These are phyloP conservation scores for Aphanomyces stellatus DNA, from an alignment of 352 stramenopile genomes.

Conservation along the genomic window DNA sequence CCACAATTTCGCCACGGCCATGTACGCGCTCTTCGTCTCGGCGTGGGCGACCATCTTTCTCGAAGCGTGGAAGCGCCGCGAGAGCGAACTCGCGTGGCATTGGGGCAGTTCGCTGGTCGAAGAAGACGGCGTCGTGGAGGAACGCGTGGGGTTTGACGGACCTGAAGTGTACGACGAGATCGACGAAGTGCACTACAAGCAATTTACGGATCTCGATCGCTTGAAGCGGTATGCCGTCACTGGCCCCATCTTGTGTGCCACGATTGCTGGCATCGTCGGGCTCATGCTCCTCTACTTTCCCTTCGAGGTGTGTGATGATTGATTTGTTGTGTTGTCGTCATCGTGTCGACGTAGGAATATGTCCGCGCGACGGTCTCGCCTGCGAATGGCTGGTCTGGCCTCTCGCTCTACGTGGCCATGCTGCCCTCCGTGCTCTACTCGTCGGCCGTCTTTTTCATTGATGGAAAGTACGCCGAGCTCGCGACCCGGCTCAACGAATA, in stretches of 20 bases:
- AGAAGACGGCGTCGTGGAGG: conserved; percentile 33
- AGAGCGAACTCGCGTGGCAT: conserved; percentile 75
- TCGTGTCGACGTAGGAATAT: conserved; percentile 28
- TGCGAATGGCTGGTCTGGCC: conserved; percentile 51
- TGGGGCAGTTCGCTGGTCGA: conserved; percentile 52
- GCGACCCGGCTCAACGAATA: conserved; percentile 90
- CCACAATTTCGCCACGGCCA: conserved; percentile 31
- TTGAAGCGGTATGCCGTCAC: conserved; percentile 73
- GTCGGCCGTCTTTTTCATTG: conserved; percentile 59
- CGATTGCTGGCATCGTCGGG: conserved; percentile 56
- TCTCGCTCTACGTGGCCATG: conserved; percentile 61
- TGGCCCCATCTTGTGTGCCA: conserved; percentile 47
- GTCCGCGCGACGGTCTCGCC: conserved; percentile 44
- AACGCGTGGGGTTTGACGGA: conserved; percentile 59
- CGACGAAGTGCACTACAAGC: conserved; percentile 75
- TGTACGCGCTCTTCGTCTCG: conserved; percentile 87
- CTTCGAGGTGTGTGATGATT: conserved; percentile 29
- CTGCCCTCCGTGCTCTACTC: conserved; percentile 66
- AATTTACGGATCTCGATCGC: conserved; percentile 68
- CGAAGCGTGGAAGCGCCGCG: conserved; percentile 87
- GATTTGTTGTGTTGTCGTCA: neutral
- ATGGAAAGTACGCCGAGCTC: conserved; percentile 85
- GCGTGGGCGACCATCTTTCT: conserved; percentile 86
- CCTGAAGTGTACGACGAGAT: conserved; percentile 69
- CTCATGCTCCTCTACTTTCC: conserved; percentile 80